phyloP scores from a whole-genome alignment of 305 asterid species.

The Rubia balearica region DNA sequence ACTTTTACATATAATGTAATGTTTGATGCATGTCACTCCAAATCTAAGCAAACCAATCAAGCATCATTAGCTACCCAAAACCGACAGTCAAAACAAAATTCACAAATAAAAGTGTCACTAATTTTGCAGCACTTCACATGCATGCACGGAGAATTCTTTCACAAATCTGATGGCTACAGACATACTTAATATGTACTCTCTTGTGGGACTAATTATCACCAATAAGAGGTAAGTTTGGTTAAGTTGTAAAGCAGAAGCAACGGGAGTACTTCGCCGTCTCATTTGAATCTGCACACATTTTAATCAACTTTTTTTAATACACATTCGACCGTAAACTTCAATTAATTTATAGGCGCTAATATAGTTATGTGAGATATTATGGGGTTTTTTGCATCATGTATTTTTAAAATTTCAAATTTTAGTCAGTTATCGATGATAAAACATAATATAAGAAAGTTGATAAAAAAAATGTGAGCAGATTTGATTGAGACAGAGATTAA shows the following conservation, averaged over 20 bases:
- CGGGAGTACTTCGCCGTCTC: no score
- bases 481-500: no score
- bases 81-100: neutral
- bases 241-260: conserved; percentile 12
- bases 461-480: no score
- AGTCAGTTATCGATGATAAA: no score
- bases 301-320: no score
- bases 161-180: neutral
- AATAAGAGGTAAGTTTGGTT: neutral
- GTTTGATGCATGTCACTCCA: conserved; percentile 1
- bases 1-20: neutral
- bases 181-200: neutral
- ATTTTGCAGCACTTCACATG: neutral
- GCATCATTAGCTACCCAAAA: neutral
- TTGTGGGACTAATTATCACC: neutral
- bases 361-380: no score
- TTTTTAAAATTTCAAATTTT: no score
- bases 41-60: conserved; percentile 3
- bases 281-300: no score
- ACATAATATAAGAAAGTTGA: neutral
- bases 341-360: no score
- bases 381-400: no score
- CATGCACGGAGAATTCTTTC: no score
- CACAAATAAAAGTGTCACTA: neutral
- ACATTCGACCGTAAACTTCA: no score